Evolutionary conservation across 2,329 filamentous ascomycete genomes (phyloP).

Genomic region (Calycina herbarum): DNA sequence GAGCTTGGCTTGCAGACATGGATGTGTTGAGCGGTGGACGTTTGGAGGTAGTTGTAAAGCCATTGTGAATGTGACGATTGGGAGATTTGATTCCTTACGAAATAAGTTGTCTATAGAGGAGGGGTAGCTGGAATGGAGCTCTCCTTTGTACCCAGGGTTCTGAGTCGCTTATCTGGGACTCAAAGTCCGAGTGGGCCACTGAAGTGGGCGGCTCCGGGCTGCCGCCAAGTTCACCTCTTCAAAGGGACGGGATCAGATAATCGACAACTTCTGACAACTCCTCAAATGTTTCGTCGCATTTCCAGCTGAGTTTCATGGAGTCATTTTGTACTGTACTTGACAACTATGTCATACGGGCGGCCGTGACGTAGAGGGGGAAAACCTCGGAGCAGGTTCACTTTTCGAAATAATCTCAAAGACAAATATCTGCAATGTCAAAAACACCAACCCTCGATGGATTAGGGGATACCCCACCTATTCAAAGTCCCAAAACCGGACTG

Average conservation of each 20-base stretch:
- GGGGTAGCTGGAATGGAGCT: conserved; percentile 3
- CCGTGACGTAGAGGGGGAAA: neutral
- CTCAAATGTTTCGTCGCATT: neutral
- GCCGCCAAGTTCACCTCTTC: neutral
- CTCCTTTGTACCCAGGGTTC: neutral
- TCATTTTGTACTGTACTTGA: neutral
- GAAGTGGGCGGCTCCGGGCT: neutral
- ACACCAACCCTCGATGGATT: neutral
- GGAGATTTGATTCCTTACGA: neutral
- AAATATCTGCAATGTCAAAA: neutral
- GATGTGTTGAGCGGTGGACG: conserved; percentile 80
- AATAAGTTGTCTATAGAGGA: neutral
- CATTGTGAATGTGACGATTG: conserved; percentile 25
- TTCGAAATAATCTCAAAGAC: neutral
- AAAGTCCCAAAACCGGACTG: neutral
- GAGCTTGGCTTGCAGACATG: conserved; percentile 84
- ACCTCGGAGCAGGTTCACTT: neutral
- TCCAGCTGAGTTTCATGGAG: neutral
- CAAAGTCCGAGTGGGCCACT: conserved; percentile 15
- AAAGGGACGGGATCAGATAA: neutral
- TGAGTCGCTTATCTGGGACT: neutral
- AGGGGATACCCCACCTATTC: neutral
- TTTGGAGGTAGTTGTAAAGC: conserved; percentile 52
- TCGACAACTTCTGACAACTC: neutral
- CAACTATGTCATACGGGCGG: neutral